These are phyloP conservation scores for Myrica gale DNA, from an alignment of 306 rosid species.

Conservation along the genomic window DNA sequence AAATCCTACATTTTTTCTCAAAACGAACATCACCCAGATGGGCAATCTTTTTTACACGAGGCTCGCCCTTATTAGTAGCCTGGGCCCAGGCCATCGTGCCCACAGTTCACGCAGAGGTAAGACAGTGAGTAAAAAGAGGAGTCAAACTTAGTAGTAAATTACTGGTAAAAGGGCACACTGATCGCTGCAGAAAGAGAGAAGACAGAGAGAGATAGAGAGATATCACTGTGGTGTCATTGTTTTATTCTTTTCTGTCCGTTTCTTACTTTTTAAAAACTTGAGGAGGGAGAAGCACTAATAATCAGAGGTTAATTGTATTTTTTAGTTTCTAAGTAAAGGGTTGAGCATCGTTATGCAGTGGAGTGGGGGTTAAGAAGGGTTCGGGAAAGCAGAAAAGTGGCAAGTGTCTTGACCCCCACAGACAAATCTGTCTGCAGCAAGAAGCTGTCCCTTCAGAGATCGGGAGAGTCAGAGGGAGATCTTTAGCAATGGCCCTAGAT, in stretches of 20 bases:
- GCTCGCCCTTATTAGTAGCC: background rate
- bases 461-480: too few relatives aligned
- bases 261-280: background rate
- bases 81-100: background rate
- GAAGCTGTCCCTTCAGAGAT: background rate
- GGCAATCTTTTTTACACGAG: background rate
- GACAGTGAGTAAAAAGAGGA: conserved; percentile 56
- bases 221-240: conserved; percentile 7
- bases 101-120: background rate
- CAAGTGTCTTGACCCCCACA: conserved; percentile 18
- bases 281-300: background rate
- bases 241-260: conserved; percentile 2
- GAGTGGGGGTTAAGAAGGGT: background rate
- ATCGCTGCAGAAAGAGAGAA: conserved; percentile 23
- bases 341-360: too few relatives aligned
- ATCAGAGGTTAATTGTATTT: conserved; percentile 49
- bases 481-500: conserved; percentile 9
- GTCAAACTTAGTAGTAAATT: conserved; percentile 47
- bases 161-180: conserved; percentile 28
- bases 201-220: background rate
- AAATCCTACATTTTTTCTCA: too few relatives aligned
- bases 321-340: too few relatives aligned
- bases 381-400: conserved; percentile 28
- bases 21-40: too few relatives aligned
- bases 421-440: conserved; percentile 29